A percentile compares a stretch with the other conserved stretches of the same genome.
These are phyloP conservation scores for Aspergillus amoenus DNA, from an alignment of 2,329 filamentous ascomycete species.

Conservation along the genomic window DNA sequence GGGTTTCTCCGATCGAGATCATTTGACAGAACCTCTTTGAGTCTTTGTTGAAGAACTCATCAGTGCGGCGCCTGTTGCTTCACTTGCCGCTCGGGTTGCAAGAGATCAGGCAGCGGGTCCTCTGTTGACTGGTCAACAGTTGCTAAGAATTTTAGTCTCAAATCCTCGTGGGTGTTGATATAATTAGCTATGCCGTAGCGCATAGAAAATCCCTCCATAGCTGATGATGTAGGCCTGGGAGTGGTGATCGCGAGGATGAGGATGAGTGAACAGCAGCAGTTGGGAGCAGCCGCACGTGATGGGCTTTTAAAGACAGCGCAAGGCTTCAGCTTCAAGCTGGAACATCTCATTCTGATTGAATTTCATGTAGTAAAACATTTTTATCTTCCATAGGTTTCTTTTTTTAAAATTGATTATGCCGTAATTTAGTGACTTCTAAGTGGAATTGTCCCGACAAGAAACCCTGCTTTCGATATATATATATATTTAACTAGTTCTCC, in stretches of 20 bases:
- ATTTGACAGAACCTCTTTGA: not conserved
- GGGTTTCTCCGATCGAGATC: not conserved
- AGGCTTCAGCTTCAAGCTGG: not conserved
- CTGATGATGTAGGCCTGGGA: not conserved
- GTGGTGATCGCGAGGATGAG: not conserved
- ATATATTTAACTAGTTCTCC: not conserved
- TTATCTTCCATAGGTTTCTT: not conserved
- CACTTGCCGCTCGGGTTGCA: slow-evolving; percentile 12
- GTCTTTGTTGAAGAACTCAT: slow-evolving; percentile 10
- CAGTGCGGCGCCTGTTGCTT: slow-evolving; percentile 15
- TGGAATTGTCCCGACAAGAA: not conserved
- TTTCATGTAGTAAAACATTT: not conserved
- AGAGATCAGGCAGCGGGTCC: not conserved
- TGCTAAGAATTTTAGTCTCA: not conserved
- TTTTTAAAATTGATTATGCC: not conserved
- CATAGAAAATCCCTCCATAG: not conserved
- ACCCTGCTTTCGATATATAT: not conserved
- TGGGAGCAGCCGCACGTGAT: not conserved
- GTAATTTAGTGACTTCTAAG: not conserved
- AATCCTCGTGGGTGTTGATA: not conserved
- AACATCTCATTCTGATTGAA: not conserved
- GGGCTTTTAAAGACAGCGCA: not conserved
- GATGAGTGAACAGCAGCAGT: not conserved
- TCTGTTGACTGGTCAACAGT: slow-evolving; percentile 8
- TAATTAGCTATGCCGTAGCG: not conserved